These are phyloP conservation scores for Kingdonia uniflora DNA, from an alignment of 164 flowering plant species.

Conservation along the genomic window DNA sequence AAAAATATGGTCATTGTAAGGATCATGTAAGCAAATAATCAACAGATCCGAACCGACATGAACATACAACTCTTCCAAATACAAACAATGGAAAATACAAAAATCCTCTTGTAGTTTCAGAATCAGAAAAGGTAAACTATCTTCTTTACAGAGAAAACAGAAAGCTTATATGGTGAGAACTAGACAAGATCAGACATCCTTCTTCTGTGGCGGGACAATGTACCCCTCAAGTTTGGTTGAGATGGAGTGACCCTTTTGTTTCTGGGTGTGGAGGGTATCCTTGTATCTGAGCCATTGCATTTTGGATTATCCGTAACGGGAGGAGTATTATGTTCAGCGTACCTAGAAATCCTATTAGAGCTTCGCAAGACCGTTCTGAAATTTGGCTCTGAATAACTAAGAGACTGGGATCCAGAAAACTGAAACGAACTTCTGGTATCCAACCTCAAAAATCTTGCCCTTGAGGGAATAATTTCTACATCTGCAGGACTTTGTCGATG, in stretches of 20 bases:
- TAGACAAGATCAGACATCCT: slow-evolving; percentile 53
- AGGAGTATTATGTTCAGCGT: slow-evolving; percentile 15
- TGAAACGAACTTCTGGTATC: slow-evolving; percentile 32
- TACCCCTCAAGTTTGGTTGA: slow-evolving; percentile 30
- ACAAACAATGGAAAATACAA: too few species aligned
- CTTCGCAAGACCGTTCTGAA: slow-evolving; percentile 25
- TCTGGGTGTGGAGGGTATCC: slow-evolving; percentile 16
- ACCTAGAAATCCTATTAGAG: slow-evolving; percentile 23
- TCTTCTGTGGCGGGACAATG: slow-evolving; percentile 38
- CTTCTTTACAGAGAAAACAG: not conserved
- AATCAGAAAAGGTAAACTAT: too few species aligned
- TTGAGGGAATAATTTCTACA: slow-evolving; percentile 22
- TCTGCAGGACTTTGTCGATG: slow-evolving; percentile 40
- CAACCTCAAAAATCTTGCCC: slow-evolving; percentile 25
- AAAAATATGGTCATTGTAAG: not conserved
- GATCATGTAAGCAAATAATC: slow-evolving; percentile 8
- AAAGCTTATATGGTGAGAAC: not conserved
- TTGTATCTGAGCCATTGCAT: slow-evolving; percentile 15
- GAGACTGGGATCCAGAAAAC: slow-evolving; percentile 46
- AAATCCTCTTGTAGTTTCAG: too few species aligned
- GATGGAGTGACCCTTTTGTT: slow-evolving; percentile 34
- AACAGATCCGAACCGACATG: slow-evolving; percentile 12
- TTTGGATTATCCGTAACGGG: slow-evolving; percentile 18
- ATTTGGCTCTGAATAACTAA: slow-evolving; percentile 35
- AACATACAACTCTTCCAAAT: not conserved